These are phyloP conservation scores for Baeospora myosura DNA, from an alignment of 1,284 basidiomycete species.

Conservation along the genomic window DNA sequence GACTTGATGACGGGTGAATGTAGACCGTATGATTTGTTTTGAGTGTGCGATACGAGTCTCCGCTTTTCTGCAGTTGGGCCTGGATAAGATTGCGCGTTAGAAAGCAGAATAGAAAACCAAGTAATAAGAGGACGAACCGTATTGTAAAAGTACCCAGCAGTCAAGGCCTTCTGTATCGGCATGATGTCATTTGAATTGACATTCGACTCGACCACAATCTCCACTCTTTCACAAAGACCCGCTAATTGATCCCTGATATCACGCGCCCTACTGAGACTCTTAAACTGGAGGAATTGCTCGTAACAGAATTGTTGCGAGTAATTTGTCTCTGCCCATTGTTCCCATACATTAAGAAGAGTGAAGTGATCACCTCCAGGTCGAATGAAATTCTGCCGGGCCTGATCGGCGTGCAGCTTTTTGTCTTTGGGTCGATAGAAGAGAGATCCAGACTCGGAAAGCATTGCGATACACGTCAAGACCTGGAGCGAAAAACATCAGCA, in stretches of 20 bases:
- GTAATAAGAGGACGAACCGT: slow-evolving; percentile 50
- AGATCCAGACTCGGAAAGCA: slow-evolving; percentile 93
- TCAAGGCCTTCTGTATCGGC: slow-evolving; percentile 90
- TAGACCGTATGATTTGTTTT: slow-evolving; percentile 96
- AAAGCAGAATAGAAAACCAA: slow-evolving; percentile 1
- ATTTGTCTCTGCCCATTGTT: slow-evolving; percentile 96
- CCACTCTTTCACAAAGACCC: slow-evolving; percentile 91
- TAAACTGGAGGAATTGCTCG: slow-evolving; percentile 97
- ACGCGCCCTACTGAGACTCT: slow-evolving; percentile 87
- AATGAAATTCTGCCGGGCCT: slow-evolving; percentile 94
- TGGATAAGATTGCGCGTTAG: slow-evolving; percentile 21
- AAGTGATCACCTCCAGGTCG: slow-evolving; percentile 97
- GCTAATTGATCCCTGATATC: slow-evolving; percentile 97
- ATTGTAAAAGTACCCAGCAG: slow-evolving; percentile 95
- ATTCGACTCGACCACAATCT: slow-evolving; percentile 82
- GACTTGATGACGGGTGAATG: slow-evolving; percentile 90
- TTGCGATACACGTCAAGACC: slow-evolving; percentile 94
- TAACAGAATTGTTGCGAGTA: slow-evolving; percentile 94
- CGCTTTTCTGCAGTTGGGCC: slow-evolving; percentile 85
- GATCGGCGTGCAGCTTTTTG: slow-evolving; percentile 92
- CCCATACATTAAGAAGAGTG: slow-evolving; percentile 94
- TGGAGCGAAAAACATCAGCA: slow-evolving; percentile 19
- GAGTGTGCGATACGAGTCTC: slow-evolving; percentile 87
- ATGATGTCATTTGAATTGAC: slow-evolving; percentile 89
- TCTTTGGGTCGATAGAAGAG: slow-evolving; percentile 97